These are phyloP conservation scores for Metahyphopichia silvanorum DNA, from an alignment of 805 yeast genomes.

Conservation along the genomic window DNA sequence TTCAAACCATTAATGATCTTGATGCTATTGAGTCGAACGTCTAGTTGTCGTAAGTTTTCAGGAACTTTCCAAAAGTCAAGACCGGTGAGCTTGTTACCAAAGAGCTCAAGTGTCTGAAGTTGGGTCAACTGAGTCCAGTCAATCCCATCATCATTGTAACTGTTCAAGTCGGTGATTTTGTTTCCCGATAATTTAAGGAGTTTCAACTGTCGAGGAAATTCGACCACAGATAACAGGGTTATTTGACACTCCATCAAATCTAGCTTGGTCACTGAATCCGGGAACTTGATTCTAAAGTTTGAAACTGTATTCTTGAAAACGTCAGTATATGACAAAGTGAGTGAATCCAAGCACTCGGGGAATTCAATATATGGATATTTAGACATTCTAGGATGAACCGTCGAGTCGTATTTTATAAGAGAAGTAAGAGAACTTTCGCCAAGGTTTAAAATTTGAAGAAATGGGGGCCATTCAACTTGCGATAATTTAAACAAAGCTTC, in stretches of 20 bases:
- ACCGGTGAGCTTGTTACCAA: slow-evolving; percentile 15
- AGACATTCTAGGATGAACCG: slow-evolving; percentile 1
- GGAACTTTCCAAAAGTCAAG: slow-evolving; percentile 19
- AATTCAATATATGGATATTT: slow-evolving; percentile 20
- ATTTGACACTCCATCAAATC: slow-evolving; percentile 23
- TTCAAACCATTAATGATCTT: too few species aligned
- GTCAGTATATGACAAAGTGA: slow-evolving; percentile 17
- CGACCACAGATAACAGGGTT: slow-evolving; percentile 13
- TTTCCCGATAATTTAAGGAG: slow-evolving; percentile 23
- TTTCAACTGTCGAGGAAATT: slow-evolving; percentile 19
- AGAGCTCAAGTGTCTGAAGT: slow-evolving; percentile 19
- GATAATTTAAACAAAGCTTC: slow-evolving; percentile 13
- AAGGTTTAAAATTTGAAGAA: slow-evolving; percentile 20
- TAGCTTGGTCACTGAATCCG: slow-evolving; percentile 15
- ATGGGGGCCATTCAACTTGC: slow-evolving; percentile 19
- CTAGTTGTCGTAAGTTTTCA: slow-evolving; percentile 6
- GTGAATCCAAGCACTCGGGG: slow-evolving; percentile 20
- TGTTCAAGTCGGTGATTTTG: slow-evolving; percentile 14
- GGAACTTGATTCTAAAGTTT: slow-evolving; percentile 17
- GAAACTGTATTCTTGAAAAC: not conserved
- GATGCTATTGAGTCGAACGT: slow-evolving; percentile 7
- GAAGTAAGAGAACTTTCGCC: slow-evolving; percentile 17
- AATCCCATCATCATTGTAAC: slow-evolving; percentile 13
- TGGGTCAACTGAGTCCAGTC: slow-evolving; percentile 23
- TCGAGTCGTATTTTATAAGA: not conserved